A percentile compares a stretch with the other conserved stretches of the same genome.
These are phyloP conservation scores for Medakamo hakoo DNA, from an alignment of 139 green algal species.

Conservation along the genomic window DNA sequence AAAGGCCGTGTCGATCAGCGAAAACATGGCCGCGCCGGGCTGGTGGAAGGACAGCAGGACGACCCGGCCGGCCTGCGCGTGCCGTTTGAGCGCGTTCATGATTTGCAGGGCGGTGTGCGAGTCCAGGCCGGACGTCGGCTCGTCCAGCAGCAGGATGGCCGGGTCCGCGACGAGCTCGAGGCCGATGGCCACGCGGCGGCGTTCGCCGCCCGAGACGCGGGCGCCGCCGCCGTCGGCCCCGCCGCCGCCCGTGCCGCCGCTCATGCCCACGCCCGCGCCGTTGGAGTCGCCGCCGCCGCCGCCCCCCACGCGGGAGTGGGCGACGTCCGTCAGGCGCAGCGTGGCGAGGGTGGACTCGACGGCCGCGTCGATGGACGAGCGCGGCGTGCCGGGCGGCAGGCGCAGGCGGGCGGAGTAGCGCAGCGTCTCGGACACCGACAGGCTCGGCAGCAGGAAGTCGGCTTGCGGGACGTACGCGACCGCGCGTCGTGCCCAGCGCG, in stretches of 20 bases:
- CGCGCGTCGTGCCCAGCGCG: conserved; percentile 3
- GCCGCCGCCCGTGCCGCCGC: too few species aligned
- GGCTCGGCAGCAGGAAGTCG: conserved; percentile 40
- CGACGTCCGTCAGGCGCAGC: conserved; percentile 24
- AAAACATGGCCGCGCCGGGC: conserved; percentile 49
- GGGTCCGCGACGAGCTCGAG: conserved; percentile 57
- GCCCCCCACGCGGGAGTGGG: conserved; percentile 22
- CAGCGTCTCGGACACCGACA: conserved; percentile 58
- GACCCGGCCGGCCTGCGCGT: conserved; percentile 30
- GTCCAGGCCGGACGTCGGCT: conserved; percentile 60
- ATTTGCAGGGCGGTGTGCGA: conserved; percentile 40
- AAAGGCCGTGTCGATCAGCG: conserved; percentile 32
- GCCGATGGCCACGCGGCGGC: conserved; percentile 43
- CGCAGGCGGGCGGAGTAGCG: conserved; percentile 37
- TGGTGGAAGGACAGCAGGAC: conserved; percentile 66
- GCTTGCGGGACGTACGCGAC: conserved; percentile 58
- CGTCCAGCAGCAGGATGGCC: conserved; percentile 22
- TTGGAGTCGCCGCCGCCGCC: conserved; percentile 11
- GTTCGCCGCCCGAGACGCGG: conserved; percentile 45
- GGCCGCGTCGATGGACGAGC: conserved; percentile 9
- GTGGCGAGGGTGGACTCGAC: conserved; percentile 18
- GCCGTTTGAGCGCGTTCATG: conserved; percentile 30
- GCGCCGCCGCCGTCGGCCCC: too few species aligned
- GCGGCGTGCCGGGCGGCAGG: conserved; percentile 10
- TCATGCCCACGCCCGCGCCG: too few species aligned